Evolutionary conservation across 768 basidiomycete species (phyloP), one percentile per base, ranked within the genome.

Genomic region (Daedaleopsis nitida): DNA sequence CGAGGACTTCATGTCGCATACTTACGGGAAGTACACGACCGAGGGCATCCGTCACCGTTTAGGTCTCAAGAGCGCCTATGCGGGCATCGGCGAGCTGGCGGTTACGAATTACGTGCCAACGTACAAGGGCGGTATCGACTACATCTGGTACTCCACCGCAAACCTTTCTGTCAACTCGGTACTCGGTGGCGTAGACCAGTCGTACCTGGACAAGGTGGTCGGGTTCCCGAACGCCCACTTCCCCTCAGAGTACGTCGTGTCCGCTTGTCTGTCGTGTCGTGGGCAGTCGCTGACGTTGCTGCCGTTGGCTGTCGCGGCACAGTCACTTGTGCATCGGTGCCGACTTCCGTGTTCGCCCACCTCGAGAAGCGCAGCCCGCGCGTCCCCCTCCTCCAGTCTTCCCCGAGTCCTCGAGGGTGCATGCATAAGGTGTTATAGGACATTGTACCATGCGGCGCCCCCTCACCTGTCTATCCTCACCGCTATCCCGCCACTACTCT

Each of bases 201-300:
- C 72, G 24, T 99, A 99, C 78, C 72, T 98, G 72, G 86, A 89
- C 65, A 93, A 93, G 77, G 86, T 86, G 17, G 96, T 98, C 48
- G 97, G 97, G 39, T 98, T 98, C 82, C 97, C 97, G 32, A 96
- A 98, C 74, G 85, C 88, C 1, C 94, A 98, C 72, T 97, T 95
- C 82, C 94, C 96, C 23, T 96, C 94, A 60, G 96, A 98, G 95
- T 98, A 75, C 72, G 94, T 88, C 16, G 60, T 58, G n/a, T n/a
- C n/a, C 63, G 19, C 64, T 52, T 63, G 61, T 27, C 24, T 34
- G 10, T 6, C 34, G 23, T 44, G 47, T 42, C 12, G 45, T 12
- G 39, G 39, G 23, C 21, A 35, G 17, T 44, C 34, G 58, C 58
- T 69, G 44, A 68, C 57, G 54, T 42, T 3, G 51, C 1, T 10